Evolutionary conservation across 441 rosid genomes (phyloP).

Genomic region (Eruca vesicaria): DNA sequence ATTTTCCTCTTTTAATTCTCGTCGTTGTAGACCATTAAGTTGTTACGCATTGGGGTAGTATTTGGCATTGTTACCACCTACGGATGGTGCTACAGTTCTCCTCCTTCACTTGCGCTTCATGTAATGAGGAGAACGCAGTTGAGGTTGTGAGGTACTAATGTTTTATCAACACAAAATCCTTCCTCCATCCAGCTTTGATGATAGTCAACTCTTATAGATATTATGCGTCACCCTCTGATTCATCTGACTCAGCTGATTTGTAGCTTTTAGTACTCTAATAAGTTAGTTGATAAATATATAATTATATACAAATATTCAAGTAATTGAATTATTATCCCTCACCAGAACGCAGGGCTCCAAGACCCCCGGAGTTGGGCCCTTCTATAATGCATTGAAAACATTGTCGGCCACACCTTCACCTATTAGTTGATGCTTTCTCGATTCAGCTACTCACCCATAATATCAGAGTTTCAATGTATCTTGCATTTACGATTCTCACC

Average conservation of each 20-base stretch:
- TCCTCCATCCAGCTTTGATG: not conserved
- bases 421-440: not conserved
- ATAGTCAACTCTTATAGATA: not conserved
- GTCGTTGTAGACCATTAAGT: not conserved
- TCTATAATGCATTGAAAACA: not conserved
- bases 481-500: not conserved
- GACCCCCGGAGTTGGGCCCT: not conserved
- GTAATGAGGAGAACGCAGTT: not conserved
- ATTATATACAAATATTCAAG: no score
- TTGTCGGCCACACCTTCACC: not conserved
- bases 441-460: not conserved
- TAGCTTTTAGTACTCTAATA: not conserved
- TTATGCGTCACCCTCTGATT: not conserved
- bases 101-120: not conserved
- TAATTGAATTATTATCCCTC: not conserved
- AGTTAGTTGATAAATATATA: not conserved
- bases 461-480: not conserved
- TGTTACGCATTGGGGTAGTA: not conserved
- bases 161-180: not conserved
- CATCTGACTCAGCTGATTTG: not conserved
- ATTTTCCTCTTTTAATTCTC: not conserved
- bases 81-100: not conserved
- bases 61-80: not conserved
- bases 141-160: not conserved
- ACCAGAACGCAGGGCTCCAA: not conserved